Base-by-base conservation (phyloP, 106 monocot genomes). In the Amphibolis antarctica region DNA sequence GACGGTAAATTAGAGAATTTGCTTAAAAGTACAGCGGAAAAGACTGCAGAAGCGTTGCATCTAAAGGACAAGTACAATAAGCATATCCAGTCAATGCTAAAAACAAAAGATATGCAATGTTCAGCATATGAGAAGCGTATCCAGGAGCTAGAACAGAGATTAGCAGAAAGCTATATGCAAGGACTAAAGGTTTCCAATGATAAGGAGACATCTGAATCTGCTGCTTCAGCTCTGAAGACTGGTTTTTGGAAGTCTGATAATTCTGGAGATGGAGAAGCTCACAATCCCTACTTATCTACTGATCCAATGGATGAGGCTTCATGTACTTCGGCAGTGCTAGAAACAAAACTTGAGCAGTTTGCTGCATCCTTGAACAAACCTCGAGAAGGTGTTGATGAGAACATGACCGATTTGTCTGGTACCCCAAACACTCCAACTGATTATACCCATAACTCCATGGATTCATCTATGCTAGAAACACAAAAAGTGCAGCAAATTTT, bases 321-420 rank as follows among this genome's bases (percentile, higher is more conserved):
- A 58, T 81, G 73, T 65, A 69, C 75, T 44, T 88, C 88, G 12
- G 70, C 66, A 62, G 75, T 55, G 10, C 31, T 66, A 28, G 83
- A 85, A 23, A 65, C 65, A 53, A 81, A 79, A 51, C 52, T 77
- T 28, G 80, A 74, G 28, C 61, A 66, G 30, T 56, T 53, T 29
- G 50, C 42, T 53, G 66, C 62, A 47, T 68, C 67, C 62, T 26
- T 63, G 26, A 60, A 27, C 36, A 96, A 86, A 69, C 59, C 69
- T 55, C 66, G 68, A 70, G 96, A 96, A 69, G 80, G 84, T 53
- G 84, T 80, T 24, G 96, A 99, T 79, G 96, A 98, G 76, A 92
- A 75, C 55, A 99, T 99, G 98, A 72, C 77, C 18, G 98, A 99
- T 66, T 66, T 88, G 24, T 76, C 76, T 10, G 74, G 80, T 44